These are phyloP conservation scores for Sporopachydermia cereana DNA, from an alignment of 1,139 yeast species.

Conservation along the genomic window DNA sequence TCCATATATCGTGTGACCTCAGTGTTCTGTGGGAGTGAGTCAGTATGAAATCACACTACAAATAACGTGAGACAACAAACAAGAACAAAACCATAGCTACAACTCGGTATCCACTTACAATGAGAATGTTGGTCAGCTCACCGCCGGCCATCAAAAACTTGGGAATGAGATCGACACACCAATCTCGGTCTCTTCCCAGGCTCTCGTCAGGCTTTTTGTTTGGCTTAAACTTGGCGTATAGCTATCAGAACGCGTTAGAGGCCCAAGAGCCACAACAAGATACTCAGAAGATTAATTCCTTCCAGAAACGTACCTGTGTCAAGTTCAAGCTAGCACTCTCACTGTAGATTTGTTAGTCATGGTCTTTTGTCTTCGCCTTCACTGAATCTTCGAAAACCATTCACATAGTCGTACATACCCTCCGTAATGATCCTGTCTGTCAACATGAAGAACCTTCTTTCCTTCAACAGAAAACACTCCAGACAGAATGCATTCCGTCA, in stretches of 20 bases:
- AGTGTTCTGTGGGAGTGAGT: constrained; percentile 38
- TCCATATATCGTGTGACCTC: constrained; percentile 93
- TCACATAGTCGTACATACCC: constrained; percentile 25
- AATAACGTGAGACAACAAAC: no score
- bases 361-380: no score
- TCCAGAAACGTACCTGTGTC: constrained; percentile 24
- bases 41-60: not conserved
- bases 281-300: no score
- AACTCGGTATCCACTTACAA: constrained; percentile 21
- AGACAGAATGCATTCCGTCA: constrained; percentile 91
- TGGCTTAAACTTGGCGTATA: constrained; percentile 64
- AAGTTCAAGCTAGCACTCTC: constrained; percentile 59
- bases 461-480: constrained; percentile 94
- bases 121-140: constrained; percentile 87
- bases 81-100: no score
- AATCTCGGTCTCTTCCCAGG: constrained; percentile 88
- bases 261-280: no score
- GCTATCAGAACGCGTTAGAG: constrained; percentile 38
- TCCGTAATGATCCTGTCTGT: constrained; percentile 93
- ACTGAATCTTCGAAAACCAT: no score
- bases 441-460: constrained; percentile 92
- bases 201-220: constrained; percentile 57
- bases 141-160: constrained; percentile 97
- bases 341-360: no score
- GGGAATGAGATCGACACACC: constrained; percentile 97